Base-by-base conservation (phyloP, 2,329 filamentous ascomycete species). In the Xylaria sp. region DNA sequence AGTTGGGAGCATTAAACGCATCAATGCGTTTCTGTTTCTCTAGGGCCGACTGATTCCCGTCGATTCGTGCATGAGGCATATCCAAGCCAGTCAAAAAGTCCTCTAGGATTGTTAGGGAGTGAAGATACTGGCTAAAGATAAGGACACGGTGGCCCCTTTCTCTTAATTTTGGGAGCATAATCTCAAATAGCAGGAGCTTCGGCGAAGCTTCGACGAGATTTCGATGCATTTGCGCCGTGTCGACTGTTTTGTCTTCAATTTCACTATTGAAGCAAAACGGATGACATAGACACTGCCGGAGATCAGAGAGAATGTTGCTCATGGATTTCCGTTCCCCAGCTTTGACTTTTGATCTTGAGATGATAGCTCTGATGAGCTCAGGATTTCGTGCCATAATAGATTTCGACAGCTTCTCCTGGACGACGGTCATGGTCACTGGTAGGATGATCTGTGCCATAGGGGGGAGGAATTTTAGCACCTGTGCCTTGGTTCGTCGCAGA, bases 11-110 rank as follows among this genome's bases (percentile, higher is more conserved):
- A 76, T 99, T 99, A 83, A 92, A 99, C 7, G 90, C 90, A 77
- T 99, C 96, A 59, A 99, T 99, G 9, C 92, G 89, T 77, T 93
- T 94, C 78, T 99, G 96, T 79, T 97, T 98, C 76, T 97, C 90
- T 36, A 97, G 80, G 17, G 92, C 91, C 2, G 87, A 87, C 73
- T 97, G 89, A 1, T 77, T 87, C n/a, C 96, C 96, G 79, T 99
- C 96, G 1, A 99, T 87, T 45, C 96, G 92, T 67, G 91, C 87
- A 76, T 92, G 93, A 4, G 85, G 80, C 70, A 96, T 84, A 10
- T 89, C 89, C 66, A 97, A 81, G 1, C 92, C 91, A 45, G 87
- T 86, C 4, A 99, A 81, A 73, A 98, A 98, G 78, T 99, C 96
- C 78, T 99, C 96, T 9, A 97, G 82, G 45, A 99, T 92, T 73